Evolutionary conservation across 306 rosid species (phyloP).

Genomic region (Sindora glabra): DNA sequence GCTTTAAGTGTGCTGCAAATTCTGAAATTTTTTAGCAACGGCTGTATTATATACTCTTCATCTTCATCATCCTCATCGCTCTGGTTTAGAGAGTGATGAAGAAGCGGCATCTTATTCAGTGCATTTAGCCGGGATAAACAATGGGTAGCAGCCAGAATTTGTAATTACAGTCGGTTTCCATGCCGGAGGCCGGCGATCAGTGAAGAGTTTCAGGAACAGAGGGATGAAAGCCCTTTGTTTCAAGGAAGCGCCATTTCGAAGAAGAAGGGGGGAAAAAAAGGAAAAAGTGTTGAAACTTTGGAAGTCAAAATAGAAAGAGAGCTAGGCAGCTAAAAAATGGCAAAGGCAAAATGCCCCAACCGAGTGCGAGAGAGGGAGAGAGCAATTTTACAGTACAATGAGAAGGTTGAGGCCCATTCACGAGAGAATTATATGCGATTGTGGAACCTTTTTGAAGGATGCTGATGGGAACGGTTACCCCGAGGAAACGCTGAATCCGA

Average conservation of each 20-base stretch:
- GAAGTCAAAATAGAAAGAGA: not conserved
- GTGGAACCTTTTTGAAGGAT: conserved; percentile 12
- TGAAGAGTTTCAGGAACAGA: not conserved
- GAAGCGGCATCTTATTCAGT: conserved; percentile 2
- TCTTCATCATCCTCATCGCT: conserved; percentile 5
- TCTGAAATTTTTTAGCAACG: not conserved
- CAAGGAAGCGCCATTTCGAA: conserved; percentile 12
- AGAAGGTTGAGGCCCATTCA: conserved; percentile 18
- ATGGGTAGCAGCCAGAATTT: conserved; percentile 31
- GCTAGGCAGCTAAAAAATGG: not conserved
- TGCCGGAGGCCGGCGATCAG: conserved; percentile 40
- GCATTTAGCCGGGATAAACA: conserved; percentile 29
- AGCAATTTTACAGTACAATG: conserved; percentile 10
- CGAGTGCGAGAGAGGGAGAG: conserved; percentile 7
- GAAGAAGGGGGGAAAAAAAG: too few relatives aligned
- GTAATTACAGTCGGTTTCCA: conserved; percentile 44
- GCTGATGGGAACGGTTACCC: conserved; percentile 18
- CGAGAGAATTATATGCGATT: conserved; percentile 40
- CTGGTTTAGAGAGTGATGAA: not conserved
- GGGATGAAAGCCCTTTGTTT: not conserved
- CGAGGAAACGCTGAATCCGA: not conserved
- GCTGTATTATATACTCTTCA: conserved; percentile 1
- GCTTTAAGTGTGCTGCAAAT: not conserved
- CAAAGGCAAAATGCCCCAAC: conserved; percentile 21
- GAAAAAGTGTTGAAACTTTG: not conserved